Conservation (phyloP, 495 filamentous ascomycete species). For the Copromyces sp. region DNA sequence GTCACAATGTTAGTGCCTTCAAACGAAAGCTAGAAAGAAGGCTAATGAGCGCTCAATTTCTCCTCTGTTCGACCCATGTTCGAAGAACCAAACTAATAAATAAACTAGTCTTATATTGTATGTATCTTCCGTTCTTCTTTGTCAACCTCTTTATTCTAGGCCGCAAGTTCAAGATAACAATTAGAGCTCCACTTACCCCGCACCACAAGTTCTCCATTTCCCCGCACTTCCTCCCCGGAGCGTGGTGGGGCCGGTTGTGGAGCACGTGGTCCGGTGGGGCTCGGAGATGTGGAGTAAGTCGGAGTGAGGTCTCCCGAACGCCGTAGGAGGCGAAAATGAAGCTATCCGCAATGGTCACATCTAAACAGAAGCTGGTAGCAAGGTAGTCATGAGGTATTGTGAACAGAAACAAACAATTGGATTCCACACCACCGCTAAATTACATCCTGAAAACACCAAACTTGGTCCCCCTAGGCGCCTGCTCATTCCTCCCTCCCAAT, state of each 20-base stretch:
- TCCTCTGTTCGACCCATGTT: too few species aligned
- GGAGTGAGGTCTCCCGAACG: neutral
- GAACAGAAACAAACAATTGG: neutral
- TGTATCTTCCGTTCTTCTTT: neutral
- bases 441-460: conserved; percentile 98
- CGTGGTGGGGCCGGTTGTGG: neutral
- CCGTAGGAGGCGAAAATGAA: neutral
- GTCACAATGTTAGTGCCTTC: too few species aligned
- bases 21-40: too few species aligned
- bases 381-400: too few species aligned
- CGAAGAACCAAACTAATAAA: too few species aligned
- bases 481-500: conserved; percentile 52
- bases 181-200: neutral
- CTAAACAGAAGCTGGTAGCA: too few species aligned
- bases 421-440: neutral
- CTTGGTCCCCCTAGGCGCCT: conserved; percentile 52
- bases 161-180: too few species aligned
- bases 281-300: neutral
- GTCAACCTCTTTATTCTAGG: too few species aligned
- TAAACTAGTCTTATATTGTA: too few species aligned
- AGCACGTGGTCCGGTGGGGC: neutral
- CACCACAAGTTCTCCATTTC: neutral
- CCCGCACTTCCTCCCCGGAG: neutral
- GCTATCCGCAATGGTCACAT: neutral
- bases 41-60: too few species aligned